phyloP scores from a whole-genome alignment of 2,329 filamentous ascomycete genomes.

The Botrytis porri region DNA sequence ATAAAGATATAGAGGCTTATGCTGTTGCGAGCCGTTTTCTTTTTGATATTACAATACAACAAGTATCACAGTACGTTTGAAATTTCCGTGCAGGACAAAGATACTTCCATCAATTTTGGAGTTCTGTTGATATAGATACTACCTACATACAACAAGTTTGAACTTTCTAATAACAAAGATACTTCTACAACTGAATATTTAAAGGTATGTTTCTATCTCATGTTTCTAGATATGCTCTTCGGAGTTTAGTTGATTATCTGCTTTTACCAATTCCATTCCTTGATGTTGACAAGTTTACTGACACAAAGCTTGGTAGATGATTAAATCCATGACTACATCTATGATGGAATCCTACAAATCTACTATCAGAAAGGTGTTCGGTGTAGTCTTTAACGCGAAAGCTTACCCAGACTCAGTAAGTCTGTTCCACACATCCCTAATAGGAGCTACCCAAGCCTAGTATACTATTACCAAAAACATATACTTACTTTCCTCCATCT shows the following conservation, averaged over 20 bases:
- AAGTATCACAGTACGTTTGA: background rate
- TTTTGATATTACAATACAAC: background rate
- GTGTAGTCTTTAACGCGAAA: background rate
- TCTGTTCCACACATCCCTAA: background rate
- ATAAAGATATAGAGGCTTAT: background rate
- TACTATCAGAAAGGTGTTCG: background rate
- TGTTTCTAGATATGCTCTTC: background rate
- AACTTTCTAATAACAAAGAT: background rate
- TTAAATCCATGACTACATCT: background rate
- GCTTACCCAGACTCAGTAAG: background rate
- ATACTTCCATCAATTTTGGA: background rate
- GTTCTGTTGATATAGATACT: too few species aligned
- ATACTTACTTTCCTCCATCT: background rate
- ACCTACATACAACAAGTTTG: background rate
- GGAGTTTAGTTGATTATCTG: background rate
- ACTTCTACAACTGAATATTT: background rate
- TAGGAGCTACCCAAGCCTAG: rapidly evolving
- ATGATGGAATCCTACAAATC: background rate
- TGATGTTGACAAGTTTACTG: background rate
- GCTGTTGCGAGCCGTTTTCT: background rate
- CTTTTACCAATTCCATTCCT: too few species aligned
- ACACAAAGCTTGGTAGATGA: background rate
- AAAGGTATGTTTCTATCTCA: background rate
- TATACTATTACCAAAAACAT: background rate
- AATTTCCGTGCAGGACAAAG: background rate